These are phyloP conservation scores for Tolypocladium guangdongense DNA, from an alignment of 2,329 filamentous ascomycete genomes.

Conservation along the genomic window DNA sequence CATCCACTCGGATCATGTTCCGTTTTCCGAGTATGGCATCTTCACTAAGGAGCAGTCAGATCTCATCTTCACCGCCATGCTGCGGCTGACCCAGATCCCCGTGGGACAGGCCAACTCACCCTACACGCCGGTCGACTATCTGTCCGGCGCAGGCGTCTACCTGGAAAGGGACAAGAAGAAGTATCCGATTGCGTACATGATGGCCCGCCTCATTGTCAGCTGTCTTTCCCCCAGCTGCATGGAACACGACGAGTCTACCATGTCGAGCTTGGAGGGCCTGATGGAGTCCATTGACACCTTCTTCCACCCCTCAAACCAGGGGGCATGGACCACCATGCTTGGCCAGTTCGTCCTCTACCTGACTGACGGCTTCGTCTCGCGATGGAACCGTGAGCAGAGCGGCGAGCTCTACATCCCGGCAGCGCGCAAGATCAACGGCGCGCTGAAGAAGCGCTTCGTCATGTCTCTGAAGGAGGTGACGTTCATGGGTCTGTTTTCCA, in stretches of 20 bases:
- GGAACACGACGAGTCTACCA: slow-evolving; percentile 63
- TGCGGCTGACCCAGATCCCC: slow-evolving; percentile 86
- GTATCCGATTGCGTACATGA: slow-evolving; percentile 82
- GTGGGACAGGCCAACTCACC: slow-evolving; percentile 92
- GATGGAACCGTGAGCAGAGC: slow-evolving; percentile 91
- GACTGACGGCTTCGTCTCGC: slow-evolving; percentile 90
- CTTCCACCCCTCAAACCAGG: slow-evolving; percentile 95
- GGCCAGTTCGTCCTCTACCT: slow-evolving; percentile 88
- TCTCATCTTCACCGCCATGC: slow-evolving; percentile 81
- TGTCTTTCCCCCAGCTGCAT: slow-evolving; percentile 80
- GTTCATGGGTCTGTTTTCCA: slow-evolving; percentile 97
- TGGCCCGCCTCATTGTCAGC: slow-evolving; percentile 87
- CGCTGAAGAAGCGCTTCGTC: slow-evolving; percentile 83
- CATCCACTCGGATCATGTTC: slow-evolving; percentile 60
- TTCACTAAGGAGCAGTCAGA: slow-evolving; percentile 89
- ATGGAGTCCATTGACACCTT: slow-evolving; percentile 96
- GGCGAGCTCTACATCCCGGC: slow-evolving; percentile 80
- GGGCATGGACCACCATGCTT: slow-evolving; percentile 79
- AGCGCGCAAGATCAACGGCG: slow-evolving; percentile 67
- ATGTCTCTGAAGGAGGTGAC: slow-evolving; percentile 81
- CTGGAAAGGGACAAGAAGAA: slow-evolving; percentile 90
- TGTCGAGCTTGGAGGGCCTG: slow-evolving; percentile 78
- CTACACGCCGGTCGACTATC: slow-evolving; percentile 76
- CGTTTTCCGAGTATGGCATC: slow-evolving; percentile 78
- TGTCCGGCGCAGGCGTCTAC: slow-evolving; percentile 72